These are phyloP conservation scores for Aspergillus intermedius DNA, from an alignment of 2,329 filamentous ascomycete genomes.

Conservation along the genomic window DNA sequence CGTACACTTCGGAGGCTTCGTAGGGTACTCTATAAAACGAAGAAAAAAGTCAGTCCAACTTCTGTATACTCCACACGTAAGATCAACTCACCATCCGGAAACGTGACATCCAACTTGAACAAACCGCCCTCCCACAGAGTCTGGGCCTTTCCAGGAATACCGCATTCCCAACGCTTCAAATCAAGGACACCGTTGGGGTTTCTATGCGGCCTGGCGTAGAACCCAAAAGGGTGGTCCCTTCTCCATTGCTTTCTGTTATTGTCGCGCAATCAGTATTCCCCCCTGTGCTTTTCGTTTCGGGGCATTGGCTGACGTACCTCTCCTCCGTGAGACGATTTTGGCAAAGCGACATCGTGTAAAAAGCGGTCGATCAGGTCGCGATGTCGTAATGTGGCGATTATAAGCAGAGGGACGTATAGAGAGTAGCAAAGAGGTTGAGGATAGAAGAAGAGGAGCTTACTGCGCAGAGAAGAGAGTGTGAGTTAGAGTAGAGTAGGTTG, in stretches of 20 bases:
- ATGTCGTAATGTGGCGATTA: not conserved
- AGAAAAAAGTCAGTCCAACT: constrained; percentile 11
- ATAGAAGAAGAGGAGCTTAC: not conserved
- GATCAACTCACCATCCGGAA: constrained; percentile 72
- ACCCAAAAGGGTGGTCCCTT: constrained; percentile 93
- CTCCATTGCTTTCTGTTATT: constrained; percentile 82
- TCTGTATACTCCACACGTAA: not conserved
- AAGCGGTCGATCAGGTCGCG: not conserved
- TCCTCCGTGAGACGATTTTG: constrained; percentile 83
- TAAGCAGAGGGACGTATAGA: not conserved
- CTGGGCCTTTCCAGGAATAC: constrained; percentile 90
- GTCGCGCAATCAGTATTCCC: constrained; percentile 8
- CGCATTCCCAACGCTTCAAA: constrained; percentile 93
- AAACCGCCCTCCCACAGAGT: constrained; percentile 97
- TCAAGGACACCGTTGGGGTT: constrained; percentile 76
- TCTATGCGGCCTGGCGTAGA: constrained; percentile 83
- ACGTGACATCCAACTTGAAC: constrained; percentile 88
- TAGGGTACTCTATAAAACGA: constrained; percentile 72
- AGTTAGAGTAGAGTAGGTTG: not conserved
- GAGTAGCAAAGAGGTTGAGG: not conserved
- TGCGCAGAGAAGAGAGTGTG: not conserved
- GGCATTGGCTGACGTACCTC: constrained; percentile 51
- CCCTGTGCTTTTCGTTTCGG: not conserved
- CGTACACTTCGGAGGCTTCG: constrained; percentile 97
- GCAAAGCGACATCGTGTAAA: constrained; percentile 68